Base-by-base conservation (phyloP, 2,329 filamentous ascomycete species). In the Sarocladium oryzae region DNA sequence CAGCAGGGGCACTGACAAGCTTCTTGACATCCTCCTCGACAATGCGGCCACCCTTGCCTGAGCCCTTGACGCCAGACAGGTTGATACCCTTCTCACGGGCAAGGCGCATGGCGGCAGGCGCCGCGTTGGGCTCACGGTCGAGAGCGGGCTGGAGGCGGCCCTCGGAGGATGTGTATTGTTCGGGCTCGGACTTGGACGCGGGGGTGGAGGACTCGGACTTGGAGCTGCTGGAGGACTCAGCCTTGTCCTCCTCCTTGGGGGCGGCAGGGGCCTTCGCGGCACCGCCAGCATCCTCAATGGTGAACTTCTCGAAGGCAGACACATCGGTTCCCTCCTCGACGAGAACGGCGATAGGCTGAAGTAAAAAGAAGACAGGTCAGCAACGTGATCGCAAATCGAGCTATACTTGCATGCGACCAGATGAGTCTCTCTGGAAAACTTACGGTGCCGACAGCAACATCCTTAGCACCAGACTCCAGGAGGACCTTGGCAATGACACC, bases 21-120 rank as follows among this genome's bases (percentile, higher is more conserved):
- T 95, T 96, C 76, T 96, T 92, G 63, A 97, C 82, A 69, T 97
- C 92, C 65, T 89, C 83, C 75, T 91, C 88, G 61, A 89, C 95
- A 71, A 97, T 86, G 72, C 88, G 84, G 66, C 91, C 92, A 61
- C 83, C 85, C 58, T 86, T 82, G 55, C 93, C 92, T 59, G 86
- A 85, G 59, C 92, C 93, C 82, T 96, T 96, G 67, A 97, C 71
- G 59, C 78, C 73, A 63, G 83, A 81, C 59, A 96, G 71, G 54
- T 84, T 80, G 55, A 96, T 78, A 59, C 89, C 88, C 69, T 86
- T 89, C 74, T 96, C 90, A 52, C 88, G 78, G 54, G 92, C 91
- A 58, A 96, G 77, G 64, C 85, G 85, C 76, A 90, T 87, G 60
- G 86, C 89, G 53, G 86, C 81, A 40, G 85, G 80, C 59, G 78